Base-by-base conservation (phyloP, 2,329 filamentous ascomycete species). In the Epichloe uncinata region DNA sequence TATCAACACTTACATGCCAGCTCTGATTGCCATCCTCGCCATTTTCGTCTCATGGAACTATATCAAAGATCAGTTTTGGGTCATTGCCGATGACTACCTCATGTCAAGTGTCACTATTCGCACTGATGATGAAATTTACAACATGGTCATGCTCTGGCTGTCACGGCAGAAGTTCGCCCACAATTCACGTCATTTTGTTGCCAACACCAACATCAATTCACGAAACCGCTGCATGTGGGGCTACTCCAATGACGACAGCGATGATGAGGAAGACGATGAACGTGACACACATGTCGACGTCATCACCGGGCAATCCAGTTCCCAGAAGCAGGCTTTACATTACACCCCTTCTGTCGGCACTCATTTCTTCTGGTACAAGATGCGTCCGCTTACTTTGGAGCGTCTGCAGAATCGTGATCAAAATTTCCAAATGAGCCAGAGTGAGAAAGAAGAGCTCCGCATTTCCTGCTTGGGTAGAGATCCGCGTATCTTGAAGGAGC, bases 71-170 rank as follows among this genome's bases (percentile, higher is more conserved):
- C 74, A 72, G 56, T 51, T 77, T 12, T 74, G 70, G 67, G 60
- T 63, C 1, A 62, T 74, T 38, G 54, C 81, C 33, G 69, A 75
- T 41, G 58, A 66, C 5, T 68, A 84, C 57, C 74, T 83, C 56
- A 80, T 84, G 71, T 83, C 78, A 3, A 78, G 75, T 1, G 81
- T 82, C 16, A 78, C 82, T 56, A 77, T 87, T 38, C 74, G 80
- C 42, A 73, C 78, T 26, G 81, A 86, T 51, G 84, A 87, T 57
- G 83, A 87, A 61, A 78, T 84, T 50, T 87, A 85, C 68, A 82
- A 82, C 59, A 84, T 85, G 58, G 59, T 86, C 40, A 85, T 86
- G 80, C 73, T 72, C 26, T 87, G 83, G 83, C 73, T 86, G 2
- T 73, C 81, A 2, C 65, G 69, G 35, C 82, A 87, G 62, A 63